Conservation (phyloP, 2,329 filamentous ascomycete genomes). For the Aspergillus sp. region DNA sequence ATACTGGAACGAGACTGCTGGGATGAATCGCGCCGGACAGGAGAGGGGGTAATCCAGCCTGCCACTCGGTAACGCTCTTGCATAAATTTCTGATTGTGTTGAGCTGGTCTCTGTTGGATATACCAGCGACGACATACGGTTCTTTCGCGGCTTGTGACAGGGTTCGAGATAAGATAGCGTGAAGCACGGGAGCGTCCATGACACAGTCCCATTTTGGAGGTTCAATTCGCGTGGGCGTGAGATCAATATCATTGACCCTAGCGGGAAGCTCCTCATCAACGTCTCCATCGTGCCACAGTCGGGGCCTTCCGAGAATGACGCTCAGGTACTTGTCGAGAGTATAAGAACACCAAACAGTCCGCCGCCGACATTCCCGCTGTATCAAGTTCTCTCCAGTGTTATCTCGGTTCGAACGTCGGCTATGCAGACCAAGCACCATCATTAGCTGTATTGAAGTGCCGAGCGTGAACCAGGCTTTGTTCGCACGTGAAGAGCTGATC, state of each 20-base stretch:
- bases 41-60: constrained; percentile 22
- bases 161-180: constrained; percentile 25
- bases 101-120: constrained; percentile 17
- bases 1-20: constrained; percentile 26
- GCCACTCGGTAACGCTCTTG: constrained; percentile 20
- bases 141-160: constrained; percentile 27
- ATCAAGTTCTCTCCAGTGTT: constrained; percentile 18
- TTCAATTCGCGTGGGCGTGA: constrained; percentile 9
- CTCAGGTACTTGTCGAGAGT: constrained; percentile 47
- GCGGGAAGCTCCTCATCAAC: constrained; percentile 60
- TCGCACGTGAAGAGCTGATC: constrained; percentile 42
- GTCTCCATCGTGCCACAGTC: constrained; percentile 40
- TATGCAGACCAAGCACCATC: constrained; percentile 43
- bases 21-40: constrained; percentile 26
- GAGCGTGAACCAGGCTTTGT: constrained; percentile 44
- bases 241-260: constrained; percentile 24
- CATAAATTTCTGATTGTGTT: constrained; percentile 20
- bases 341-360: constrained; percentile 44
- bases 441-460: constrained; percentile 43
- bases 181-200: constrained; percentile 31
- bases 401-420: constrained; percentile 19
- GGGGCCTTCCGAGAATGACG: constrained; percentile 43
- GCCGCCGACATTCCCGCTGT: constrained; percentile 39
- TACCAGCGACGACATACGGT: constrained; percentile 24
- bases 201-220: constrained; percentile 25